Base-by-base conservation (phyloP, 345 rosid genomes). In the Salix purpurea region DNA sequence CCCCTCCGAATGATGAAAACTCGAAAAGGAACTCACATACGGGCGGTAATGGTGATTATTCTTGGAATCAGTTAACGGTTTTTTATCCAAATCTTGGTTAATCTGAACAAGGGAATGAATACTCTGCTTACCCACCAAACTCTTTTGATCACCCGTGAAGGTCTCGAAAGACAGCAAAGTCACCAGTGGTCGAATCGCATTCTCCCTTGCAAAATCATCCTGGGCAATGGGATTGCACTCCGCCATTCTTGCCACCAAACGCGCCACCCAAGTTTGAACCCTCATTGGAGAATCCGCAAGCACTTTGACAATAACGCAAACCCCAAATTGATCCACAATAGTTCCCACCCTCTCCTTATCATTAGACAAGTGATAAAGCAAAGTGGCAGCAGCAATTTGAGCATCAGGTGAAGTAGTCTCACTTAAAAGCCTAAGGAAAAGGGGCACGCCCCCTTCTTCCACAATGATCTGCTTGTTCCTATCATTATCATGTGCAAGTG, bases 401-500 rank as follows among this genome's bases (percentile, higher is more conserved):
- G 92, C 94, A 32, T 93, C 97, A 6, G 89, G 73, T 0, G 89
- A 86, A 3, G 85, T 71, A 52, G 76, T 76, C 78, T 90, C 99
- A 58, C 91, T 94, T 18, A 94, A 75, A 2, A 95, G 87, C 84
- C 78, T 92, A 23, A 95, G 69, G 73, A 93, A 50, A 4, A 93
- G 92, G 52, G 91, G 74, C 11, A 95, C 82, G 39, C 97, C 99
- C 4, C 91, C 94, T 91, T 95, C 97, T 65, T 93, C 96, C 2
- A 91, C 96, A 6, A 91, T 91, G 34, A 95, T 91, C 77, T 93
- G 89, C 86, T 95, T 91, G 78, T 95, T 95, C 73, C 97, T 76
- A 61, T 93, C 96, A 71, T 90, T 92, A 67, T 92, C 99, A 24
- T 79, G 66, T 0, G 96, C 99, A 1, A 91, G 88, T 0, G 88